Evolutionary conservation across 129 eudicot species (phyloP).

Genomic region (Centella asiatica): DNA sequence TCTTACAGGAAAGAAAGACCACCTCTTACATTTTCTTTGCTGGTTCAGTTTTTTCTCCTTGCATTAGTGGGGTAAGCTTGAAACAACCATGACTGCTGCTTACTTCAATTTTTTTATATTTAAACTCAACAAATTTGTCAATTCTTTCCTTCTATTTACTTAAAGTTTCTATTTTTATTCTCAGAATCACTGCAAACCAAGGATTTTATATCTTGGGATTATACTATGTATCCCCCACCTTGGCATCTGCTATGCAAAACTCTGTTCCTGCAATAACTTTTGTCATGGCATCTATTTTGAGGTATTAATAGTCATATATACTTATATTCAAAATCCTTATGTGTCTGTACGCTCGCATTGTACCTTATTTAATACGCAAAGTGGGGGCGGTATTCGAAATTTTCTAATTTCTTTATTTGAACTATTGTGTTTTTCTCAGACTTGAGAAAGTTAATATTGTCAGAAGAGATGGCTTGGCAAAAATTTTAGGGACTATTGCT

Average conservation of each 20-base stretch:
- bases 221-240: constrained; percentile 82
- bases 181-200: constrained; percentile 91
- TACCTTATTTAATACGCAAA: too few species aligned
- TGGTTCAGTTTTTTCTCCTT: constrained; percentile 70
- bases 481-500: constrained; percentile 66
- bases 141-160: constrained; percentile 4
- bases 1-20: constrained; percentile 74
- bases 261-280: constrained; percentile 91
- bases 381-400: neutral
- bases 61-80: constrained; percentile 64
- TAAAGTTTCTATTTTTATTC: neutral
- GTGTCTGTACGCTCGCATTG: neutral
- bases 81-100: neutral
- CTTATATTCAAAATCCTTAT: too few species aligned
- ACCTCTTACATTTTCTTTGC: constrained; percentile 57
- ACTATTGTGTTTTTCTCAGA: constrained; percentile 24
- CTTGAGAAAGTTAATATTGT: constrained; percentile 46
- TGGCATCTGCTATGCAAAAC: constrained; percentile 92
- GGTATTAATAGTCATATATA: constrained; percentile 21
- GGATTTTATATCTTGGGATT: constrained; percentile 80
- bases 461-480: constrained; percentile 68
- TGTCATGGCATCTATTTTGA: constrained; percentile 67
- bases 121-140: neutral
- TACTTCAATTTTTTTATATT: neutral
- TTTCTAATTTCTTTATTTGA: neutral